Base-by-base conservation (phyloP, 306 rosid genomes). In the Glycine latifolia region DNA sequence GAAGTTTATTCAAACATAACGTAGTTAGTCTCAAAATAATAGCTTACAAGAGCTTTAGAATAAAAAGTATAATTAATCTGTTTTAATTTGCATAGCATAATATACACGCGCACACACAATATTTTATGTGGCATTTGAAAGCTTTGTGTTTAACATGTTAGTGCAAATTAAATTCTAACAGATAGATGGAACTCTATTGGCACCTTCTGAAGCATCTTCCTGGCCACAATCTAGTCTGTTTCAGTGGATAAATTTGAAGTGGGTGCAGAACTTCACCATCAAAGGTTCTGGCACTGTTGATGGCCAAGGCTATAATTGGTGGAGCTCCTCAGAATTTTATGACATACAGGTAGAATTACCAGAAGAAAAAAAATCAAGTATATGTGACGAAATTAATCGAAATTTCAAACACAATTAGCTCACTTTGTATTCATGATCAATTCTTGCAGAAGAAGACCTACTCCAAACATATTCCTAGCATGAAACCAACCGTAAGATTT, bases 211-310 rank as follows among this genome's bases (percentile, higher is more conserved):
- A 76, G 88, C 87, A 72, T 71, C 86, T 81, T 87, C 96, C n/a
- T 95, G 98, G 99, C 83, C 90, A 58, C 83, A 89, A 81, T 89
- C 91, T 26, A 88, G 88, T 81, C 74, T 91, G 65, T 91, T 83
- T 79, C 98, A 95, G 73, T 93, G 97, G 99, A 87, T 95, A 73
- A 90, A 91, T 90, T 87, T 95, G 82, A 95, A 95, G 88, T 90
- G 91, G 90, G 59, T 91, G 43, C 90, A 87, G 7, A 91, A 87
- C 48, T 91, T 95, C 85, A 95, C 98, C 62, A 76, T 95, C 85
- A 90, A 81, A 78, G 99, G 99, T 39, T 59, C 89, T 81, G 99
- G 99, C 43, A 84, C 87, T 85, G 83, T 93, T 58, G 91, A 95
- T 85, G 99, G 98, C 76, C 93, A 91, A 85, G 98, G 99, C 76